Percentiles rank a stretch among this genome's conserved stretches.
phyloP scores from a whole-genome alignment of 306 rosid genomes.

The Glycine latifolia region DNA sequence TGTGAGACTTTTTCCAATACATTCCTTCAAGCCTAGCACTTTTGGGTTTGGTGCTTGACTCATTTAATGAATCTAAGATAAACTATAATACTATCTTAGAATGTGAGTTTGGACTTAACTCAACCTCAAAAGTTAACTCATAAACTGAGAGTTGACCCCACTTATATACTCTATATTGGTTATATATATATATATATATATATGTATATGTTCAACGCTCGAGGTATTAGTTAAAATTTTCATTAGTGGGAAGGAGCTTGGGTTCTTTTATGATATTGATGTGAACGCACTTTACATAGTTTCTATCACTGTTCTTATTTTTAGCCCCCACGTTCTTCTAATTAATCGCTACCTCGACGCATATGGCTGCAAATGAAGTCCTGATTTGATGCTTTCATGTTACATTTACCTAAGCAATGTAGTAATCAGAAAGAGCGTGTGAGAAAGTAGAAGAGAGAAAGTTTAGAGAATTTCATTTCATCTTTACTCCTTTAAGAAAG shows the following conservation, averaged over 20 bases:
- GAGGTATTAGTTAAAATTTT: not conserved
- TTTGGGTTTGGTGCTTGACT: no score
- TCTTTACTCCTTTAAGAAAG: conserved; percentile 34
- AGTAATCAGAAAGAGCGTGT: conserved; percentile 2
- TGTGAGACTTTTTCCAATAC: no score
- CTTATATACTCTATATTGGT: no score
- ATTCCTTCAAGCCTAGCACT: no score
- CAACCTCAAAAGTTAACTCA: no score
- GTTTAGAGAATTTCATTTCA: conserved; percentile 16
- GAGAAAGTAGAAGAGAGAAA: conserved; percentile 2
- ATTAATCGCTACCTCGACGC: not conserved
- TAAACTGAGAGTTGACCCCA: no score
- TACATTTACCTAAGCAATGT: conserved; percentile 34
- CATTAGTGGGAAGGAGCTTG: conserved; percentile 22
- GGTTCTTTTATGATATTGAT: conserved; percentile 49
- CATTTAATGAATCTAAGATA: no score
- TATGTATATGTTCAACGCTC: conserved; percentile 24
- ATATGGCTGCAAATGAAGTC: conserved; percentile 15
- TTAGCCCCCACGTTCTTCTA: not conserved
- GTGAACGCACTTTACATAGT: conserved; percentile 51
- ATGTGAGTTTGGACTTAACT: no score
- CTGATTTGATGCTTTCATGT: conserved; percentile 35
- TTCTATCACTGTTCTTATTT: not conserved
- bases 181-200: no score
- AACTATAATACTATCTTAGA: no score